Base-by-base conservation (phyloP, 345 rosid species). In the Lenwebbia sp. region DNA sequence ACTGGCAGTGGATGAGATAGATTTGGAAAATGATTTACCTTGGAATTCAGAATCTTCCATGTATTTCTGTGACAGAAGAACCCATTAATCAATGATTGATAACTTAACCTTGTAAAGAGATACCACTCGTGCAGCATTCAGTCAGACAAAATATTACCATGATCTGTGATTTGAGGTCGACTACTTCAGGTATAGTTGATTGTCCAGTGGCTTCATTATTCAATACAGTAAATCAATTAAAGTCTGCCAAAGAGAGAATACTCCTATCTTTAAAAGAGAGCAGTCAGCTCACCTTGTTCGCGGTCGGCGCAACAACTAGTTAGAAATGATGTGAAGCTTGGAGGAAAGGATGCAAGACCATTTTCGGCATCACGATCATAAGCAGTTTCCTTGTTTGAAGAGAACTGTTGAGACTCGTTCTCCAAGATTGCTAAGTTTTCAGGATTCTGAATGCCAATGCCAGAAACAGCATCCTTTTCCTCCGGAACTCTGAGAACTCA, bases 1-100 rank as follows among this genome's bases (percentile, higher is more conserved):
- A 37, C 13, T 37, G 37, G 78, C 78, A 4, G 78, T 33, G 25
- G 25, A 30, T 65, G 76, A 57, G 40, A 15, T 25, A 82, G 37
- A n/a, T 5, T 25, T 44, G 54, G 82, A 85, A 85, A 33, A 88
- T 85, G 82, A 75, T 84, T 89, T 87, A 96, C 98, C 99, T 90
- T 94, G 97, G 91, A 96, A 95, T 58, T 95, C 89, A 41, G 97
- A 91, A 92, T 96, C 98, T 86, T 93, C 96, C 97, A 95, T 94
- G 89, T 89, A 95, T 86, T 86, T 93, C 98, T 95, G 94, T 90
- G 84, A 88, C 85, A 86, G 88, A 85, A 88, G 84, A 88, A 84
- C 57, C 52, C 65, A 81, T 58, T 30, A 58, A 82, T 51, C 51
- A 54, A 33, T 60, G 2, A 70, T 70, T 5, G 47, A 33, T 70